phyloP scores from a whole-genome alignment of 192 early-diverging fungal genomes.

The Coemansia sp. region DNA sequence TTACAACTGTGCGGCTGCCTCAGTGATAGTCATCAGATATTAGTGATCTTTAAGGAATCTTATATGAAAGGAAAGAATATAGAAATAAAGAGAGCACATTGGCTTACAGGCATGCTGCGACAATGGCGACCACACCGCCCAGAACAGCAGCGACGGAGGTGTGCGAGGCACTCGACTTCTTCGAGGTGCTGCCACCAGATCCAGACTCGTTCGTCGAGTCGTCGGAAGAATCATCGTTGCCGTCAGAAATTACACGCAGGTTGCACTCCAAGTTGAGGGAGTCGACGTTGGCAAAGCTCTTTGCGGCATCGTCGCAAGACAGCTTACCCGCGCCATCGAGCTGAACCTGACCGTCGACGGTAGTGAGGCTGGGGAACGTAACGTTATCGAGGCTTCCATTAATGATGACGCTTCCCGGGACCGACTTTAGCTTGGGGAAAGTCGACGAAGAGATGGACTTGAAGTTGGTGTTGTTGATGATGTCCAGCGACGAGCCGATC shows the following conservation, averaged over 20 bases:
- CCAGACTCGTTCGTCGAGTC: constrained; percentile 5
- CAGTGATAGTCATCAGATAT: background rate
- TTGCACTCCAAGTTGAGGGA: constrained; percentile 37
- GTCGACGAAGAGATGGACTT: constrained; percentile 44
- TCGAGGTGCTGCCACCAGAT: background rate
- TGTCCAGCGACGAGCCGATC: constrained; percentile 63
- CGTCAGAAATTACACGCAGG: constrained; percentile 7
- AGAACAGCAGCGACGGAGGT: constrained; percentile 20
- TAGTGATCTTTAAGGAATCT: background rate
- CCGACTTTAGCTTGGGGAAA: constrained; percentile 58
- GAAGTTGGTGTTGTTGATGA: constrained; percentile 66
- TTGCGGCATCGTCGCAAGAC: constrained; percentile 46
- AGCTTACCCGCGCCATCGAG: constrained; percentile 63
- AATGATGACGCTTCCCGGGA: constrained; percentile 61
- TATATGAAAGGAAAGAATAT: background rate
- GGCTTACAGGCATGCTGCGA: constrained; percentile 33
- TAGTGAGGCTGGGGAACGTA: constrained; percentile 54
- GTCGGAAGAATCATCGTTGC: constrained; percentile 7
- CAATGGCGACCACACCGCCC: constrained; percentile 31
- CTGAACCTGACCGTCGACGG: constrained; percentile 62
- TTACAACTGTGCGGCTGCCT: constrained; percentile 1
- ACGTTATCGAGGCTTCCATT: constrained; percentile 63
- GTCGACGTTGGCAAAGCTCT: constrained; percentile 14
- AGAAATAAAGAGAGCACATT: background rate
- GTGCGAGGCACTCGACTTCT: constrained; percentile 27